These are phyloP conservation scores for Cylindricascospora bacillispora DNA, from an alignment of 1,139 yeast genomes.

Conservation along the genomic window DNA sequence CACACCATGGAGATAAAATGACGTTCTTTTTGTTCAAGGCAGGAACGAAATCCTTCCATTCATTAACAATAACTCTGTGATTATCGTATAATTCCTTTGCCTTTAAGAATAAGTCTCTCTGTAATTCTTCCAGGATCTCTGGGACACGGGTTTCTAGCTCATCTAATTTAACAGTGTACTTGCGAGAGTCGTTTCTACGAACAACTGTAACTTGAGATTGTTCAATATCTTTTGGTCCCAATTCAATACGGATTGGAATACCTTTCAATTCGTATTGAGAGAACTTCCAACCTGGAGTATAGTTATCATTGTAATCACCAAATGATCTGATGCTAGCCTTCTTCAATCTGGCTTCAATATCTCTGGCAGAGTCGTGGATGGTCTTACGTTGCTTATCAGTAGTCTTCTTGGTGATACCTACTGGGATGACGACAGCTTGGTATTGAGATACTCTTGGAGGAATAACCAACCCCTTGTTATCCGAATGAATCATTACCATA, in stretches of 20 bases:
- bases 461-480: conserved; percentile 92
- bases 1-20: conserved; percentile 95
- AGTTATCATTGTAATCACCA: conserved; percentile 85
- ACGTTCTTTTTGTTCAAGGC: conserved; percentile 85
- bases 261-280: conserved; percentile 97
- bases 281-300: conserved; percentile 98
- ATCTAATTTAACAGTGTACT: conserved; percentile 50
- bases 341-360: conserved; percentile 46
- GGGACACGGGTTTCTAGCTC: conserved; percentile 61
- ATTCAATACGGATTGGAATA: conserved; percentile 82
- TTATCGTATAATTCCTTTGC: conserved; percentile 77
- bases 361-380: conserved; percentile 57
- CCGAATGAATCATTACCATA: conserved; percentile 98
- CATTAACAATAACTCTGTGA: conserved; percentile 69
- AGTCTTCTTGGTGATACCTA: conserved; percentile 85
- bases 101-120: conserved; percentile 52
- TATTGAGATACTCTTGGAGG: conserved; percentile 94
- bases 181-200: conserved; percentile 82
- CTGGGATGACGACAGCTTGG: conserved; percentile 89
- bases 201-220: conserved; percentile 73
- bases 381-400: conserved; percentile 58
- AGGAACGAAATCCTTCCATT: conserved; percentile 89
- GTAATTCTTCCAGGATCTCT: conserved; percentile 68
- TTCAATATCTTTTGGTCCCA: conserved; percentile 90
- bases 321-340: conserved; percentile 55